These are phyloP conservation scores for Dentipellis sp. DNA, from an alignment of 768 basidiomycete species.

Conservation along the genomic window DNA sequence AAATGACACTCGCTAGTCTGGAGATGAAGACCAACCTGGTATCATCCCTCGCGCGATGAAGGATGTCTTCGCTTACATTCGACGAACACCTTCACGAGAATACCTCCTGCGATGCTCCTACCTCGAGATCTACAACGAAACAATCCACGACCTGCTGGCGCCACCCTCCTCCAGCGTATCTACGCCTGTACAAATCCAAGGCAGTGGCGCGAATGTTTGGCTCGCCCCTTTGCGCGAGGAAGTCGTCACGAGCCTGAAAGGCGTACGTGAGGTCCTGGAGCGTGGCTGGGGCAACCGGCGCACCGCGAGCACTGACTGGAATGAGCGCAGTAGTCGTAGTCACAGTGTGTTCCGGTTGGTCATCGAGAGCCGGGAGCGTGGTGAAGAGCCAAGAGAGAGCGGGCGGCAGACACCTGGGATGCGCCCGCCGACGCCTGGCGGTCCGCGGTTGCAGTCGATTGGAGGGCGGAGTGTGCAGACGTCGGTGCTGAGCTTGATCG, in stretches of 20 bases:
- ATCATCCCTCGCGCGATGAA: constrained; percentile 91
- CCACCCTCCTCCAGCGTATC: constrained; percentile 44
- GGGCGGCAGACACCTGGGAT: constrained; percentile 45
- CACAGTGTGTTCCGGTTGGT: constrained; percentile 93
- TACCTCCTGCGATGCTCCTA: constrained; percentile 95
- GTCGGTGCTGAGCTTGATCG: constrained; percentile 79
- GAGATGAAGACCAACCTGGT: constrained; percentile 77
- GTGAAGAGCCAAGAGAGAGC: constrained; percentile 39
- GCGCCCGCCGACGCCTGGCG: constrained; percentile 40
- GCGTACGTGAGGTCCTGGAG: constrained; percentile 76
- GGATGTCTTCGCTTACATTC: constrained; percentile 84
- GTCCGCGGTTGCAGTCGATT: constrained; percentile 63
- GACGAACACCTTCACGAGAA: constrained; percentile 66
- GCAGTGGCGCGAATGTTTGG: constrained; percentile 49
- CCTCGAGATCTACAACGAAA: constrained; percentile 96
- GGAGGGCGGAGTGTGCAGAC: constrained; percentile 75
- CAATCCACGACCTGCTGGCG: constrained; percentile 78
- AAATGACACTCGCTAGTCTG: constrained; percentile 33
- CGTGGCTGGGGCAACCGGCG: constrained; percentile 82
- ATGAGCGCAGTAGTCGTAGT: constrained; percentile 87
- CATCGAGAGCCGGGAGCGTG: constrained; percentile 75
- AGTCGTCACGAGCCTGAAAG: constrained; percentile 84
- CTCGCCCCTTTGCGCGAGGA: constrained; percentile 81
- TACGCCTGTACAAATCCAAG: constrained; percentile 67
- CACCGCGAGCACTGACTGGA: constrained; percentile 98